Percentiles rank a stretch among this genome's conserved stretches.
These are phyloP conservation scores for Juncus inflexus DNA, from an alignment of 176 grass and related monocot genomes.

Conservation along the genomic window DNA sequence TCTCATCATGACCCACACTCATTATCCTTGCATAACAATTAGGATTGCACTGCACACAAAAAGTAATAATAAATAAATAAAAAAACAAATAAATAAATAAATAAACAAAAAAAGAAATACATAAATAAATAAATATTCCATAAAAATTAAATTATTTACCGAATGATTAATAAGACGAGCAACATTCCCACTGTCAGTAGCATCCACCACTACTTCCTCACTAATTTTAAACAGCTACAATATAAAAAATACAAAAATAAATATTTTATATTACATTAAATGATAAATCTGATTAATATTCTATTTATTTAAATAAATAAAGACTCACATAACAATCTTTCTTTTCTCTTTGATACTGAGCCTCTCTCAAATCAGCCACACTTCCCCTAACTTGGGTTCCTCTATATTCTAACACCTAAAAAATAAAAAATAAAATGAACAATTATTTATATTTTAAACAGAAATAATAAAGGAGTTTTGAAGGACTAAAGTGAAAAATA, in stretches of 20 bases:
- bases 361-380: slow-evolving; percentile 86
- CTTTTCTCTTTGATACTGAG: slow-evolving; percentile 58
- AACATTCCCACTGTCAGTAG: slow-evolving; percentile 93
- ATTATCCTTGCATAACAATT: slow-evolving; percentile 99
- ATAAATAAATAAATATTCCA: slow-evolving; percentile 1
- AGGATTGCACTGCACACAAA: slow-evolving; percentile 66
- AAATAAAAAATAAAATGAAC: slow-evolving; percentile 19
- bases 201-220: slow-evolving; percentile 98
- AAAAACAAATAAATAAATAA: too few relatives aligned
- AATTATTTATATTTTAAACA: not conserved
- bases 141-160: slow-evolving; percentile 44
- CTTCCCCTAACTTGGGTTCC: slow-evolving; percentile 92
- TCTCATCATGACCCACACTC: slow-evolving; percentile 94
- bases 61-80: slow-evolving; percentile 9
- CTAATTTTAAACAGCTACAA: slow-evolving; percentile 98
- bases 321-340: slow-evolving; percentile 98
- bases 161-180: slow-evolving; percentile 97
- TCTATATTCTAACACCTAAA: slow-evolving; percentile 88
- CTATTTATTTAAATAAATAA: slow-evolving; percentile 18
- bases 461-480: slow-evolving; percentile 8
- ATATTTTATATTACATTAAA: slow-evolving; percentile 22
- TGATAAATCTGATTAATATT: slow-evolving; percentile 7
- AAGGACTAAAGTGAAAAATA: slow-evolving; percentile 12
- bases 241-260: slow-evolving; percentile 9
- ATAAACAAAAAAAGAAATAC: too few relatives aligned